Base-by-base conservation (phyloP, 1,139 yeast genomes). In the Zygosaccharomyces pseudobailii region DNA sequence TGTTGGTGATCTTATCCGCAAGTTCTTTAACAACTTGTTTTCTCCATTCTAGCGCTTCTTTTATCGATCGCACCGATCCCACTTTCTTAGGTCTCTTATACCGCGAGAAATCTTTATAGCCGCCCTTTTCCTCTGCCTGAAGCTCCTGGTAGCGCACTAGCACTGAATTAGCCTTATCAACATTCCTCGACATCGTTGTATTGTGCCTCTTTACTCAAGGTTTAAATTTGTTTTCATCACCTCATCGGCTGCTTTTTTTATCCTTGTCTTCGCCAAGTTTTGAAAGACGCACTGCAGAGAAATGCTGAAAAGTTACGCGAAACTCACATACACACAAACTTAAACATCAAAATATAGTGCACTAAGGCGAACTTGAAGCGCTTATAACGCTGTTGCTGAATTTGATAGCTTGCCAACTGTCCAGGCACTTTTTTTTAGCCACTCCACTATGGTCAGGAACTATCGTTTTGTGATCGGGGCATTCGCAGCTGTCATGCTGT, bases 21-120 rank as follows among this genome's bases (percentile, higher is more conserved):
- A 87, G 79, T 58, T 88, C 95, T 42, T 75, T 70, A 5, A 82
- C 59, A 6, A 87, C 76, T 49, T 79, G 79, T n/a, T 72, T 67
- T 43, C 96, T 69, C 87, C 89, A 87, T 62, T 76, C 76, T 58
- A 84, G 88, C n/a, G 95, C 89, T 51, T 81, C 87, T 2, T 79
- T 74, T 17, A 86, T 61, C 2, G 75, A 71, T 6, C 71, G 69
- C 2, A 82, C 88, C 6, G 73, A 68, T 40, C 74, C 75, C 4
- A 83, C 80, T 44, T 72, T 72, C 45, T 76, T 75, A 0, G 95
- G 96, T 25, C 95, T 72, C 38, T 73, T 69, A 36, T 72, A 73
- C 6, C 85, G 78, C 48, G 81, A 72, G 48, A 75, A 71, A 53
- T 82, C 86, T 40, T 80, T 70, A 36, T 80, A 78, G 2, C 62